Evolutionary conservation across 2,329 filamentous ascomycete genomes (phyloP).

Genomic region (Macrophomina phaseolina): DNA sequence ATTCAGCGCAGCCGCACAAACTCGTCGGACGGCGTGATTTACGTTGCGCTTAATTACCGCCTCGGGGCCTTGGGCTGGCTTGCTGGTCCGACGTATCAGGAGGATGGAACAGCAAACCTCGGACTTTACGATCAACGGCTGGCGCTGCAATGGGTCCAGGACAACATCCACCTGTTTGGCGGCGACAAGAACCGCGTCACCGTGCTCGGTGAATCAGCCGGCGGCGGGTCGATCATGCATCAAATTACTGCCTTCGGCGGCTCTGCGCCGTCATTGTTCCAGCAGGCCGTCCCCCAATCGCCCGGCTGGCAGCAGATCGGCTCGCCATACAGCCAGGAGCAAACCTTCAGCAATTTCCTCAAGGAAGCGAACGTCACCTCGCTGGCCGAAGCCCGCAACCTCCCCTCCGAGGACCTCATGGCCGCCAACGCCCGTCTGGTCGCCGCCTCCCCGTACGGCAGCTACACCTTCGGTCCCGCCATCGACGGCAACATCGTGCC

Average conservation of each 20-base stretch:
- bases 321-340: slow-evolving; percentile 39
- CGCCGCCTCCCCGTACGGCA: slow-evolving; percentile 39
- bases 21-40: slow-evolving; percentile 47
- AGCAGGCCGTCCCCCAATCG: slow-evolving; percentile 46
- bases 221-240: slow-evolving; percentile 45
- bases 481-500: slow-evolving; percentile 44
- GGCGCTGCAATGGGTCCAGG: slow-evolving; percentile 48
- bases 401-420: slow-evolving; percentile 41
- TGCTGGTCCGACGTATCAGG: slow-evolving; percentile 42
- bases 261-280: slow-evolving; percentile 41
- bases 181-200: slow-evolving; percentile 47
- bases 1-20: slow-evolving; percentile 35
- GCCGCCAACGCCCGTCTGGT: slow-evolving; percentile 43
- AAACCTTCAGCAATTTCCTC: slow-evolving; percentile 39
- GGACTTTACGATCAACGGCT: slow-evolving; percentile 47
- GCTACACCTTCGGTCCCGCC: slow-evolving; percentile 41
- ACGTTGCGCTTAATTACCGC: slow-evolving; percentile 57
- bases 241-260: slow-evolving; percentile 43
- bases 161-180: slow-evolving; percentile 47
- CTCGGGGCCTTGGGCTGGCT: slow-evolving; percentile 49
- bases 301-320: slow-evolving; percentile 46
- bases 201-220: slow-evolving; percentile 46
- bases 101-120: slow-evolving; percentile 43
- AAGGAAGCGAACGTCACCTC: slow-evolving; percentile 41
- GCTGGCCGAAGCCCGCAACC: slow-evolving; percentile 41